Conservation (phyloP, 2,329 filamentous ascomycete species). For the Westerdykella ornata region DNA sequence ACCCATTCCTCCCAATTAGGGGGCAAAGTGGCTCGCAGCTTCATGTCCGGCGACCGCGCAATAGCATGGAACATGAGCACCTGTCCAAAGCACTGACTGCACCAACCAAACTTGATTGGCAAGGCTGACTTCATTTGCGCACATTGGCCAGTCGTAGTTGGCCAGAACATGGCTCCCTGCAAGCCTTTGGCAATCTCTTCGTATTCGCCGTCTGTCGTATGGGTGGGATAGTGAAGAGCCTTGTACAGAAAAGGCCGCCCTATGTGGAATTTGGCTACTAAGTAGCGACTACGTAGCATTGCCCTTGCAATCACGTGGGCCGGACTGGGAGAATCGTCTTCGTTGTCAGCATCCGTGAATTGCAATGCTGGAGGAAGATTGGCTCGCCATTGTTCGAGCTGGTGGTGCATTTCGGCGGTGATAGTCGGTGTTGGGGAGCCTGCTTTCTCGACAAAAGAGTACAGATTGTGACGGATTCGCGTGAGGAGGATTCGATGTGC, state of each 20-base stretch:
- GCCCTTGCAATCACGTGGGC: slow-evolving; percentile 35
- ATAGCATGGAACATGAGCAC: slow-evolving; percentile 31
- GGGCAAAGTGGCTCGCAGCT: slow-evolving; percentile 27
- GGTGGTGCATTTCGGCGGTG: slow-evolving; percentile 48
- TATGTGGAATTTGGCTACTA: slow-evolving; percentile 35
- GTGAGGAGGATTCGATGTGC: slow-evolving; percentile 52
- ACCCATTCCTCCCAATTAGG: slow-evolving; percentile 34
- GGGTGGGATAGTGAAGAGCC: slow-evolving; percentile 27
- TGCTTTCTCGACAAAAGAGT: slow-evolving; percentile 42
- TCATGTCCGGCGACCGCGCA: slow-evolving; percentile 22
- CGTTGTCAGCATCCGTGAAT: slow-evolving; percentile 37
- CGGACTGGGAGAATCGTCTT: slow-evolving; percentile 25
- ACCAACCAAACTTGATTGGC: slow-evolving; percentile 36
- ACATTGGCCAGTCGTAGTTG: slow-evolving; percentile 32
- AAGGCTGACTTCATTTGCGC: slow-evolving; percentile 32
- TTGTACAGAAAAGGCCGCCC: slow-evolving; percentile 36
- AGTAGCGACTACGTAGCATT: slow-evolving; percentile 36
- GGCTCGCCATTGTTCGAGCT: slow-evolving; percentile 50
- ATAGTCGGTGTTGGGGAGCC: slow-evolving; percentile 42
- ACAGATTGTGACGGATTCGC: slow-evolving; percentile 47
- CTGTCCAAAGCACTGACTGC: slow-evolving; percentile 35
- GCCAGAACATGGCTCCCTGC: slow-evolving; percentile 34
- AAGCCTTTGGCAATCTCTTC: slow-evolving; percentile 24
- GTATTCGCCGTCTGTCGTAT: slow-evolving; percentile 29
- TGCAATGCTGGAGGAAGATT: slow-evolving; percentile 47